phyloP scores from a whole-genome alignment of 805 yeast genomes.

The Metschnikowia drakensbergensis region DNA sequence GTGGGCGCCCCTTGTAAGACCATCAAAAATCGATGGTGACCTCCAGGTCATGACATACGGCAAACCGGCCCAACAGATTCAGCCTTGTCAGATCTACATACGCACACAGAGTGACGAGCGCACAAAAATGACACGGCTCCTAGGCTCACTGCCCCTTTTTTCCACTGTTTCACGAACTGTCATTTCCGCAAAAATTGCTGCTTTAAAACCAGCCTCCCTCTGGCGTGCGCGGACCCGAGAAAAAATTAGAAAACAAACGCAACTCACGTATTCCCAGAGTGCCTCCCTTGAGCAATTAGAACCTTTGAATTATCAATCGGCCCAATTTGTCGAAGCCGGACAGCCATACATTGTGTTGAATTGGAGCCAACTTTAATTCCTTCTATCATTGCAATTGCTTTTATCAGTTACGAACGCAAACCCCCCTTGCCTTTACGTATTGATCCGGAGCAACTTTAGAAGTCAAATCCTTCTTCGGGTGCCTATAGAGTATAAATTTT shows the following conservation, averaged over 20 bases:
- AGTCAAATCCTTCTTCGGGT: not conserved
- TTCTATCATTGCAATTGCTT: not conserved
- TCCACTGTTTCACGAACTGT: not conserved
- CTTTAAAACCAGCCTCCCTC: slow-evolving; percentile 5
- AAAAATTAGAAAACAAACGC: slow-evolving; percentile 4
- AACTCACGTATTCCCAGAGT: not conserved
- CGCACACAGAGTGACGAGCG: not conserved
- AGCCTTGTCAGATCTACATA: not conserved
- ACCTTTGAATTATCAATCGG: not conserved
- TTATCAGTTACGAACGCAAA: not conserved
- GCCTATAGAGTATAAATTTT: not conserved
- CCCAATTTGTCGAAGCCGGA: not conserved
- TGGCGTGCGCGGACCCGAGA: slow-evolving; percentile 7
- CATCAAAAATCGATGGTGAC: too few relatives aligned
- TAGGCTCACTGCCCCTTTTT: slow-evolving; percentile 3
- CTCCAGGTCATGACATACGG: too few relatives aligned
- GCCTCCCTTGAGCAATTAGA: slow-evolving; percentile 2
- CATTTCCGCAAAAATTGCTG: slow-evolving; percentile 4
- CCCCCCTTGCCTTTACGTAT: not conserved
- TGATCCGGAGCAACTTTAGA: not conserved
- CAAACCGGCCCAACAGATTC: not conserved
- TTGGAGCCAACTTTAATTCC: not conserved
- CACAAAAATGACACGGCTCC: slow-evolving; percentile 1
- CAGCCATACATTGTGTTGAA: not conserved
- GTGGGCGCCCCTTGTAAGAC: too few relatives aligned